A percentile compares a stretch with the other conserved stretches of the same genome.
These are phyloP conservation scores for Urostyla sp. DNA, from an alignment of 73 alveolate species.

Conservation along the genomic window DNA sequence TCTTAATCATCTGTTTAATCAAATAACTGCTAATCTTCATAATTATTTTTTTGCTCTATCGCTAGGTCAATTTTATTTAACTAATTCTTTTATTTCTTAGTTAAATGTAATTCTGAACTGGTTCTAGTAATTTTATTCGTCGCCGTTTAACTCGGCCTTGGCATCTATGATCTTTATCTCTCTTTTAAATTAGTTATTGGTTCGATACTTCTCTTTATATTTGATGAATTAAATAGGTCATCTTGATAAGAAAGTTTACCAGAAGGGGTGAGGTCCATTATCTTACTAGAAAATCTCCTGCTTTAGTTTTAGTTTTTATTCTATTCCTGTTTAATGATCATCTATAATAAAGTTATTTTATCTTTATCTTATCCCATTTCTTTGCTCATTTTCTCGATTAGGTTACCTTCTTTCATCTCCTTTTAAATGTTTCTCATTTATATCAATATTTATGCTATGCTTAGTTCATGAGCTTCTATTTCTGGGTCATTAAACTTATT, in stretches of 20 bases:
- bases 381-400: conserved; percentile 42
- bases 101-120: neutral
- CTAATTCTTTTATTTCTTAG: neutral
- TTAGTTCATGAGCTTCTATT: conserved; percentile 3
- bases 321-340: conserved; percentile 1
- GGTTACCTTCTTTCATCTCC: neutral
- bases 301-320: neutral
- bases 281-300: neutral
- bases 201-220: neutral
- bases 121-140: neutral
- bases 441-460: neutral
- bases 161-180: neutral
- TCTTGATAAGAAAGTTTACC: neutral
- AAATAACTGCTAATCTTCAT: neutral
- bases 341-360: neutral
- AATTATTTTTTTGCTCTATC: neutral
- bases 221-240: neutral
- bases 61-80: neutral
- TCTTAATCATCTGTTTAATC: conserved; percentile 16
- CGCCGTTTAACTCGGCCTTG: neutral
- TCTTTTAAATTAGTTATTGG: neutral
- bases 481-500: neutral
- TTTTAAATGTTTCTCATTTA: neutral
- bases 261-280: neutral
- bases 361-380: conserved; percentile 34